Evolutionary conservation across 495 filamentous ascomycete genomes (phyloP).

Genomic region (Tuber microsphaerosporum): DNA sequence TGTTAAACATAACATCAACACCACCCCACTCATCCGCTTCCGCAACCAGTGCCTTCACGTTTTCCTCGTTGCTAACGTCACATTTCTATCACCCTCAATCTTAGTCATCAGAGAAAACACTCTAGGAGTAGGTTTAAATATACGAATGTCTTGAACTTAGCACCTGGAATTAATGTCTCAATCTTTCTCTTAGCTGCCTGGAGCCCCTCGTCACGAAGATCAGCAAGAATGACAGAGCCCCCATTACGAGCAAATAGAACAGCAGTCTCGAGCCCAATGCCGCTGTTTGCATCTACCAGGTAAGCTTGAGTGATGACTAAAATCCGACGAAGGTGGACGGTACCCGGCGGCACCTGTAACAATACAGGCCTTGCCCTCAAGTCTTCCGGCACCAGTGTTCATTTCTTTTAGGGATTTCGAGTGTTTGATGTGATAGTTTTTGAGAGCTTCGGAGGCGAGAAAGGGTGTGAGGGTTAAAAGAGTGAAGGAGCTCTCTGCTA

Average conservation of each 20-base stretch:
- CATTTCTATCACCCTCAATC: slow-evolving; percentile 44
- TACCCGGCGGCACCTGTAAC: slow-evolving; percentile 91
- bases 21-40: slow-evolving; percentile 76
- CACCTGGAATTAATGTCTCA: slow-evolving; percentile 60
- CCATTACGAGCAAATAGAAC: slow-evolving; percentile 90
- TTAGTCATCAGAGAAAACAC: neutral
- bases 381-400: slow-evolving; percentile 49
- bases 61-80: slow-evolving; percentile 48
- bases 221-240: slow-evolving; percentile 76
- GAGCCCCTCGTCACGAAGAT: slow-evolving; percentile 68
- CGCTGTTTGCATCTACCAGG: slow-evolving; percentile 49
- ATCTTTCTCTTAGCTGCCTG: slow-evolving; percentile 62
- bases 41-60: slow-evolving; percentile 19
- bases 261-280: slow-evolving; percentile 89
- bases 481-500: neutral
- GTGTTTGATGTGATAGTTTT: neutral
- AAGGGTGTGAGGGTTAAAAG: neutral
- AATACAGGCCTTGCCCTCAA: slow-evolving; percentile 87
- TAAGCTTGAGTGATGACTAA: neutral
- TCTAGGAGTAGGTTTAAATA: slow-evolving; percentile 10
- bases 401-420: neutral
- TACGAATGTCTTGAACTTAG: slow-evolving; percentile 56
- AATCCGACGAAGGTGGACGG: slow-evolving; percentile 2
- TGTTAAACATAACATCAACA: slow-evolving; percentile 96
- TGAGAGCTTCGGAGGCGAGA: neutral